phyloP scores from a whole-genome alignment of 495 filamentous ascomycete species.

The Aspergillus sclerotiicarbonarius region DNA sequence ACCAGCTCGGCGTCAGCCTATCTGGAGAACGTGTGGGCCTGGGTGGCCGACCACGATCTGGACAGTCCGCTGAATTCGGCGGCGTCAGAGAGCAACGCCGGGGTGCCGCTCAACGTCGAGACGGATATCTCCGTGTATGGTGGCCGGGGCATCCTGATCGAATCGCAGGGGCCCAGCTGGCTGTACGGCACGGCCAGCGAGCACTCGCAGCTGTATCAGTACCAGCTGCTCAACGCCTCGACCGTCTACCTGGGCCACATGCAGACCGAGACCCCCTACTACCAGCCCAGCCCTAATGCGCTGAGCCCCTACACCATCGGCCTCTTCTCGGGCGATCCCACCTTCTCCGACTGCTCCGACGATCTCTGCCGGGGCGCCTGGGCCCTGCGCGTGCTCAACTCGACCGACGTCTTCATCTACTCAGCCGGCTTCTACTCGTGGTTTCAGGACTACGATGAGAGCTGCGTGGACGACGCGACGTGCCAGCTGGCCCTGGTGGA shows the following conservation, averaged over 20 bases:
- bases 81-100: neutral
- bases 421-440: conserved; percentile 82
- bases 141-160: conserved; percentile 57
- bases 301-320: conserved; percentile 64
- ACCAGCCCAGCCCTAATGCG: conserved; percentile 79
- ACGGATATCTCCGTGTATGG: conserved; percentile 61
- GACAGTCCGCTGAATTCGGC: conserved; percentile 33
- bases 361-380: conserved; percentile 73
- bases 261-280: conserved; percentile 92
- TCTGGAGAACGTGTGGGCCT: conserved; percentile 60
- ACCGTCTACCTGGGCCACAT: conserved; percentile 83
- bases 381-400: conserved; percentile 78
- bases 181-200: conserved; percentile 62
- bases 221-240: conserved; percentile 75
- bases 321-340: conserved; percentile 66
- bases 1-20: conserved; percentile 45
- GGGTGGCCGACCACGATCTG: conserved; percentile 66
- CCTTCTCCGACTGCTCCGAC: conserved; percentile 62
- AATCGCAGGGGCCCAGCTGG: conserved; percentile 46
- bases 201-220: conserved; percentile 67
- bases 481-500: conserved; percentile 57
- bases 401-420: conserved; percentile 66
- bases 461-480: conserved; percentile 67
- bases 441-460: conserved; percentile 83
- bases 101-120: conserved; percentile 25